phyloP scores from a whole-genome alignment of 768 basidiomycete genomes.

The Chalciporus pseudorubinellus region DNA sequence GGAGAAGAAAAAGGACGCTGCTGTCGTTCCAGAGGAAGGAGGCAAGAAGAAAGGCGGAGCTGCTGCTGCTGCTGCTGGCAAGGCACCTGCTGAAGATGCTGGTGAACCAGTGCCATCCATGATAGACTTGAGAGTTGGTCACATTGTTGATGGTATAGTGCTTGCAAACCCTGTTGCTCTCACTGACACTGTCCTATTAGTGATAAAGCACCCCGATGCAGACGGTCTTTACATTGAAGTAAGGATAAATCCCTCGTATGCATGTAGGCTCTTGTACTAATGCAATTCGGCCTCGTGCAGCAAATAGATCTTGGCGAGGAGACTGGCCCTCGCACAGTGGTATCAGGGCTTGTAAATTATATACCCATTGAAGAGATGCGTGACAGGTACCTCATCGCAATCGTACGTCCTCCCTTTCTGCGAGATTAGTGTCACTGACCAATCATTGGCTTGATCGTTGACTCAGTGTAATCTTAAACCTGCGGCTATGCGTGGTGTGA shows the following conservation, averaged over 20 bases:
- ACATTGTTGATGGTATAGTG: slow-evolving; percentile 80
- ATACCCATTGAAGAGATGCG: slow-evolving; percentile 94
- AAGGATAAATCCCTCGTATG: slow-evolving; percentile 12
- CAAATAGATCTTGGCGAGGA: slow-evolving; percentile 97
- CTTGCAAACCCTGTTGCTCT: not conserved
- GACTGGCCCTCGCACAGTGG: slow-evolving; percentile 91
- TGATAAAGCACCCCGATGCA: slow-evolving; percentile 95
- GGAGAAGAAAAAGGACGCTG: slow-evolving; percentile 56
- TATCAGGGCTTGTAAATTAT: slow-evolving; percentile 95
- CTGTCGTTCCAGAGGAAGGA: slow-evolving; percentile 24
- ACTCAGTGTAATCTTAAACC: slow-evolving; percentile 89
- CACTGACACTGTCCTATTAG: slow-evolving; percentile 39
- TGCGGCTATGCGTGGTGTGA: slow-evolving; percentile 94
- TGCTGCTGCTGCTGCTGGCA: slow-evolving; percentile 23
- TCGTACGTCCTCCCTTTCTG: slow-evolving; percentile 47
- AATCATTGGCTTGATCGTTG: not conserved
- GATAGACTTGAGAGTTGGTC: slow-evolving; percentile 95
- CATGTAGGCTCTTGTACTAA: not conserved
- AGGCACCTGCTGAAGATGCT: slow-evolving; percentile 52
- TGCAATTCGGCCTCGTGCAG: slow-evolving; percentile 44
- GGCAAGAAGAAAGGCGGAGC: slow-evolving; percentile 42
- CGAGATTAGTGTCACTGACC: not conserved
- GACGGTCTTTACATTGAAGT: slow-evolving; percentile 97
- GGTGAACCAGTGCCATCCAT: slow-evolving; percentile 91
- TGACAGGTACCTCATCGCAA: slow-evolving; percentile 76